Percentiles rank a stretch among this genome's conserved stretches.
These are phyloP conservation scores for Verticillium albo-atrum DNA, from an alignment of 2,329 filamentous ascomycete genomes.

Conservation along the genomic window DNA sequence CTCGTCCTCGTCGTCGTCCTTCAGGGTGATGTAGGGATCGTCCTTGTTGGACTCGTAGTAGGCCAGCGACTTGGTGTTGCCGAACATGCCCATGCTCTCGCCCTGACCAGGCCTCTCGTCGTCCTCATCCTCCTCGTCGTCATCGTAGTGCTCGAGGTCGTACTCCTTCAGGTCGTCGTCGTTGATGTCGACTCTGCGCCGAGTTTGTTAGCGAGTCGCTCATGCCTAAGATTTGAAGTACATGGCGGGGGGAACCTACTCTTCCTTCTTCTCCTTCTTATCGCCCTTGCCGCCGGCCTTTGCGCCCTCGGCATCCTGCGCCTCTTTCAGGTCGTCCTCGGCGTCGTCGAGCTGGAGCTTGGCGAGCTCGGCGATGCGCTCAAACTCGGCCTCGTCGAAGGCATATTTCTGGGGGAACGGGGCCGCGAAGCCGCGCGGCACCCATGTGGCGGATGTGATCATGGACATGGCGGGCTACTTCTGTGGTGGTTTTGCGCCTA, in stretches of 20 bases:
- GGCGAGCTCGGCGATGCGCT: conserved; percentile 69
- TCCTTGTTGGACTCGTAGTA: conserved; percentile 94
- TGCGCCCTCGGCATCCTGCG: conserved; percentile 40
- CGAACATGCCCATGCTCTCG: conserved; percentile 85
- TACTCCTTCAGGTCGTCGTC: conserved; percentile 95
- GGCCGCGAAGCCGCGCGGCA: conserved; percentile 71
- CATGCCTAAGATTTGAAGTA: no score
- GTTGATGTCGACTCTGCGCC: conserved; percentile 49
- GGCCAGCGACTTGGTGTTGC: conserved; percentile 86
- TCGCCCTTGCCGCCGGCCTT: conserved; percentile 21
- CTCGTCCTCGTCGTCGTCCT: conserved; percentile 67
- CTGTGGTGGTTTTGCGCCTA: not conserved
- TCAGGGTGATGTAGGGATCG: conserved; percentile 92
- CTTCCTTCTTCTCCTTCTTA: conserved; percentile 27
- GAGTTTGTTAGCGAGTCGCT: conserved; percentile 14
- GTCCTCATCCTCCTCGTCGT: conserved; percentile 66
- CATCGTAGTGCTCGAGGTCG: conserved; percentile 92
- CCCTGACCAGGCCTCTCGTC: conserved; percentile 40
- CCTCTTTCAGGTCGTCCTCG: conserved; percentile 76
- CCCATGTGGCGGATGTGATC: conserved; percentile 74
- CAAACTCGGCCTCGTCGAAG: conserved; percentile 71
- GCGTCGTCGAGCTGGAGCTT: conserved; percentile 87
- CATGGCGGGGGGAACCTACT: conserved; percentile 26
- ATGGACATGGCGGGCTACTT: conserved; percentile 52
- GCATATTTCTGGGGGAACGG: conserved; percentile 72